Evolutionary conservation across 768 basidiomycete species (phyloP).

Genomic region (Gloeostereum incarnatum): DNA sequence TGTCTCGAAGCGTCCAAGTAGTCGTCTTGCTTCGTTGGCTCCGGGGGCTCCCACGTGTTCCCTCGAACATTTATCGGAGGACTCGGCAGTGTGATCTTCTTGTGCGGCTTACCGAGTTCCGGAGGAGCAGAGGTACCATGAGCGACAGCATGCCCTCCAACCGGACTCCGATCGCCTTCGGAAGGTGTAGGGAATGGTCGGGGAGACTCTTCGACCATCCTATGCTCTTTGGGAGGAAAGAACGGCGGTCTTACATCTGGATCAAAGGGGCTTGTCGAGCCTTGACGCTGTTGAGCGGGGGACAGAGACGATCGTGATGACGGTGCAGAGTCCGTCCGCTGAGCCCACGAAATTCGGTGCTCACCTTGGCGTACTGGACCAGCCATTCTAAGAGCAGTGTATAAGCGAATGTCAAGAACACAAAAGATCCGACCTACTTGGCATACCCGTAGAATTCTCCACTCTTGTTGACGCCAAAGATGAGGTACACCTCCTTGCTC

Average conservation of each 20-base stretch:
- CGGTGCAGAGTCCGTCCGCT: constrained; percentile 25
- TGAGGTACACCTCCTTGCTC: constrained; percentile 75
- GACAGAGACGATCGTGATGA: constrained; percentile 21
- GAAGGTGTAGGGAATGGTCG: constrained; percentile 14
- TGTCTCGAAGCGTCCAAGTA: too few species aligned
- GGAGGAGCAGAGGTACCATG: constrained; percentile 38
- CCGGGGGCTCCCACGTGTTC: constrained; percentile 12
- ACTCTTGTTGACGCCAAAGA: constrained; percentile 90
- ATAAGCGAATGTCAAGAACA: background rate
- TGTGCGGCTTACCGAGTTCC: constrained; percentile 29
- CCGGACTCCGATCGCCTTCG: background rate
- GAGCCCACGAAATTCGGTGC: constrained; percentile 48
- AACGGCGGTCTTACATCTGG: constrained; percentile 8
- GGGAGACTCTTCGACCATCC: constrained; percentile 36
- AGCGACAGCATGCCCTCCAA: background rate
- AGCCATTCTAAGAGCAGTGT: constrained; percentile 46
- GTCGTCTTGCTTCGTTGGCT: background rate
- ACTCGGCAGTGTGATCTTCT: constrained; percentile 17
- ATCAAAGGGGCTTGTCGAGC: constrained; percentile 4
- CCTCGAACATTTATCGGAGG: constrained; percentile 21
- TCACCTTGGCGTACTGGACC: constrained; percentile 49
- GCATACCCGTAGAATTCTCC: constrained; percentile 95
- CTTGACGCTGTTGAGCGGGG: constrained; percentile 10
- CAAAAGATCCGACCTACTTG: constrained; percentile 34
- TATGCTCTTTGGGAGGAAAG: constrained; percentile 27